A percentile compares a stretch with the other conserved stretches of the same genome.
Conservation (phyloP, 805 yeast genomes). For the Clavispora asparagi region DNA sequence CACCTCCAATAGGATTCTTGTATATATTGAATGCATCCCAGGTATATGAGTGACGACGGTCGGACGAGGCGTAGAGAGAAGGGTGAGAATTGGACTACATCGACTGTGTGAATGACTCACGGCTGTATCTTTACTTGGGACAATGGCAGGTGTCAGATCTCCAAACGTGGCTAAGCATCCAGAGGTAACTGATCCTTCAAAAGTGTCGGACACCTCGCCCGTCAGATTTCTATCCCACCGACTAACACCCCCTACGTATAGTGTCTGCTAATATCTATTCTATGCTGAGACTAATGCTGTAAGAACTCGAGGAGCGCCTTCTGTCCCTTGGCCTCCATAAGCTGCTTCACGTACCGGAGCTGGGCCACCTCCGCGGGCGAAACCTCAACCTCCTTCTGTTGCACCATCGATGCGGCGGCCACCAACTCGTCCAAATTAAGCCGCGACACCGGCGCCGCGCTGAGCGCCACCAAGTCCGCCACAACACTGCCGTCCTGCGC, state of each 20-base stretch:
- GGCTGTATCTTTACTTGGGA: no score
- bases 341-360: slow-evolving; percentile 48
- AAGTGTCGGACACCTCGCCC: no score
- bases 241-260: no score
- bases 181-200: no score
- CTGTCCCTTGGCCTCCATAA: slow-evolving; percentile 67
- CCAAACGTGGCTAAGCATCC: no score
- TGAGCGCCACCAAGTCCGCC: not conserved
- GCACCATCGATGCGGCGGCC: slow-evolving; percentile 26
- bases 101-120: no score
- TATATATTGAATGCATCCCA: slow-evolving; percentile 1
- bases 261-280: not conserved
- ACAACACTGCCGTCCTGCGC: slow-evolving; percentile 7
- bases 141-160: no score
- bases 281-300: slow-evolving; percentile 10
- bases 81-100: no score
- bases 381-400: slow-evolving; percentile 12
- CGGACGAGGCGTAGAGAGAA: no score
- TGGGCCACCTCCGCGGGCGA: slow-evolving; percentile 40
- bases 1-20: slow-evolving; percentile 3
- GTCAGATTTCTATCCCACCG: no score
- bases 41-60: not conserved
- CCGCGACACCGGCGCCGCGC: slow-evolving; percentile 3
- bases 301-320: slow-evolving; percentile 60
- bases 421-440: slow-evolving; percentile 47